Evolutionary conservation across 2,329 filamentous ascomycete genomes (phyloP).

Genomic region (Zasmidium angulare): DNA sequence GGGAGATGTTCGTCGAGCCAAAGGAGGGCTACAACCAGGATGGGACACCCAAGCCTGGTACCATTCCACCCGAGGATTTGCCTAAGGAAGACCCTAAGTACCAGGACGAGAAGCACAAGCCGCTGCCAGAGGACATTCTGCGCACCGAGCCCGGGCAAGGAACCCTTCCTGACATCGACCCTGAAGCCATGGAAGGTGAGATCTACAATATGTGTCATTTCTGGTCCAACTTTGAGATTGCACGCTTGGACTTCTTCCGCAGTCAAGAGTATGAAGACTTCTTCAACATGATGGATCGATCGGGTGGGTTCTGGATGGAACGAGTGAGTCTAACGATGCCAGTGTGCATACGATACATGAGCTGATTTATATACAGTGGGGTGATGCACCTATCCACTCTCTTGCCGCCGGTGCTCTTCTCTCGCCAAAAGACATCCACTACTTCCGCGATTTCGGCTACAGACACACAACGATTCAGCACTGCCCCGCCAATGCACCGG

Average conservation of each 20-base stretch:
- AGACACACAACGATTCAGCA: slow-evolving; percentile 98
- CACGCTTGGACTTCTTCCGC: slow-evolving; percentile 89
- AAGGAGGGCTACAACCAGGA: slow-evolving; percentile 58
- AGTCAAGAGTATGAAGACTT: slow-evolving; percentile 98
- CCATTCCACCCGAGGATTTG: slow-evolving; percentile 37
- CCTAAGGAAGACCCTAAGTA: slow-evolving; percentile 58
- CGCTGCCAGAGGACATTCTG: slow-evolving; percentile 77
- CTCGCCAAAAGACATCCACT: slow-evolving; percentile 81
- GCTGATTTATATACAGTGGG: slow-evolving; percentile 68
- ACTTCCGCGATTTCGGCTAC: slow-evolving; percentile 98
- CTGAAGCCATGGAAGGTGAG: slow-evolving; percentile 93
- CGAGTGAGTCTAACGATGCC: slow-evolving; percentile 59
- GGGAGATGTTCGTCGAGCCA: slow-evolving; percentile 97
- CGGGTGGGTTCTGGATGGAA: slow-evolving; percentile 99
- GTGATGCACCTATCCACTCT: slow-evolving; percentile 96
- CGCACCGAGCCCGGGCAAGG: slow-evolving; percentile 71
- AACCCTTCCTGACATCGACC: slow-evolving; percentile 76
- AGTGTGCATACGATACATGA: slow-evolving; percentile 20
- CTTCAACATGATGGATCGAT: slow-evolving; percentile 98
- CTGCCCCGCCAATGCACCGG: slow-evolving; percentile 92
- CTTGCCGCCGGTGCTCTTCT: slow-evolving; percentile 89
- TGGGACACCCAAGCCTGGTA: slow-evolving; percentile 50
- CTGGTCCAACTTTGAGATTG: slow-evolving; percentile 99
- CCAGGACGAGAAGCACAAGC: slow-evolving; percentile 64
- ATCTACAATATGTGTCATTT: slow-evolving; percentile 99